A percentile compares a stretch with the other conserved stretches of the same genome.
Conservation (phyloP, 495 filamentous ascomycete species). For the Penicillium cinerascens region DNA sequence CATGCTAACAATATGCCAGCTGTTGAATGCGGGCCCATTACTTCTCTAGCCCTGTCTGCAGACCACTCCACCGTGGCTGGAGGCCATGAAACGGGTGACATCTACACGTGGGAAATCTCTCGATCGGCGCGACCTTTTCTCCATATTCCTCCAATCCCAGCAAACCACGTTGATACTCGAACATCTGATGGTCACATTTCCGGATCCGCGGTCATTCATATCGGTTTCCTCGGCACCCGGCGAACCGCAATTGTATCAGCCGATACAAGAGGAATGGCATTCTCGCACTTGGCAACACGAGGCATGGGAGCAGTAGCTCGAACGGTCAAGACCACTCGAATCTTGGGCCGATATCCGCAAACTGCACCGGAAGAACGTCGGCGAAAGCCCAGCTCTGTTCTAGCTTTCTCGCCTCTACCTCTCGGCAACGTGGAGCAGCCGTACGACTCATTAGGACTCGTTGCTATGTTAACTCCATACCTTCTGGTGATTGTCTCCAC, state of each 20-base stretch:
- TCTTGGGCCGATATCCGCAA: constrained; percentile 86
- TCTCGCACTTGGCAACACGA: constrained; percentile 90
- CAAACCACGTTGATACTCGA: constrained; percentile 59
- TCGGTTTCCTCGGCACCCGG: constrained; percentile 92
- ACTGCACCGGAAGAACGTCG: constrained; percentile 53
- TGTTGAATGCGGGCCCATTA: constrained; percentile 84
- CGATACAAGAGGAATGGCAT: constrained; percentile 93
- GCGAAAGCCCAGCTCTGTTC: constrained; percentile 89
- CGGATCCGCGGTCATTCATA: constrained; percentile 72
- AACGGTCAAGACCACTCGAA: constrained; percentile 82
- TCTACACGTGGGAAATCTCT: constrained; percentile 95
- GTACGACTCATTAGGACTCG: constrained; percentile 85
- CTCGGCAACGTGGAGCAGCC: constrained; percentile 86
- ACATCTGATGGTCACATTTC: constrained; percentile 77
- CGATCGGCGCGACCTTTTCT: constrained; percentile 81
- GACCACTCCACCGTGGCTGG: constrained; percentile 89
- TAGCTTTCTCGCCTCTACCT: constrained; percentile 87
- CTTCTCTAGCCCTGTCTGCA: constrained; percentile 83
- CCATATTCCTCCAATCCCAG: constrained; percentile 73
- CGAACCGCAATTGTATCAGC: constrained; percentile 98
- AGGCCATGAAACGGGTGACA: constrained; percentile 84
- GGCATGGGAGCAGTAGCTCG: constrained; percentile 83
- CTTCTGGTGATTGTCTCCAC: constrained; percentile 94
- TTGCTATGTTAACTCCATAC: constrained; percentile 95
- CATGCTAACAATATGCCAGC: constrained; percentile 47